Evolutionary conservation across 352 stramenopile genomes (phyloP), one percentile per base, ranked within the genome.

Genomic region (Globisporangium alternatum): DNA sequence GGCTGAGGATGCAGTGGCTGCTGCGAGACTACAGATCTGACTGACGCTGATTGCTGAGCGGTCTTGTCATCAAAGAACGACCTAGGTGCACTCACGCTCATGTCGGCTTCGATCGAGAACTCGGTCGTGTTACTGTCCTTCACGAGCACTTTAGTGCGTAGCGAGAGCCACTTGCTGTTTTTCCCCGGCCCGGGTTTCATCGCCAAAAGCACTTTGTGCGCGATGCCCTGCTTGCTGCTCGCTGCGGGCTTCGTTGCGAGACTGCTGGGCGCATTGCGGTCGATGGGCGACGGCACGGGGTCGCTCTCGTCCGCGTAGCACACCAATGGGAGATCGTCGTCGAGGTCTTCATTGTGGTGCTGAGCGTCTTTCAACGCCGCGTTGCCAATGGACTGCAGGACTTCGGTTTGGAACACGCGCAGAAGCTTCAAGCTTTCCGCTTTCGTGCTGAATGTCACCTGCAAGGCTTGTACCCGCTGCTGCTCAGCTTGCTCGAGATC

Each of bases 261-360:
- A 33, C 57, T 70, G 12, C 58, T 44, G 0, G 67, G 67, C 6
- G 49, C 67, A 19, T 70, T 70, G 15, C 64, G 47, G 25, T 74
- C 67, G 39, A 74, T 70, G 1, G 41, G 19, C 43, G 53, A 39
- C 3, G 57, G 43, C n/a, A 25, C 6, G 2, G 58, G 67, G 21
- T 59, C 51, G 12, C 6, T 22, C 41, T 70, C 67, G 28, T 71
- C 59, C 21, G 44, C 17, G n/a, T 60, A 70, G 17, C 67, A 74
- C 28, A 17, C 56, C 8, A 47, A 51, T 7, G 51, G 41, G 13
- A 45, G 65, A 19, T 65, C 30, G 2, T 64, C 53, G 9, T 56
- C 41, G 2, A 45, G n/a, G 0, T 53, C 6, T n/a, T 31, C 47
- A 21, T 6, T 5, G 30, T 22, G 17, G 10, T 51, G 22, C 25